Evolutionary conservation across 2,329 filamentous ascomycete genomes (phyloP).

Genomic region (Ustulina deusta): DNA sequence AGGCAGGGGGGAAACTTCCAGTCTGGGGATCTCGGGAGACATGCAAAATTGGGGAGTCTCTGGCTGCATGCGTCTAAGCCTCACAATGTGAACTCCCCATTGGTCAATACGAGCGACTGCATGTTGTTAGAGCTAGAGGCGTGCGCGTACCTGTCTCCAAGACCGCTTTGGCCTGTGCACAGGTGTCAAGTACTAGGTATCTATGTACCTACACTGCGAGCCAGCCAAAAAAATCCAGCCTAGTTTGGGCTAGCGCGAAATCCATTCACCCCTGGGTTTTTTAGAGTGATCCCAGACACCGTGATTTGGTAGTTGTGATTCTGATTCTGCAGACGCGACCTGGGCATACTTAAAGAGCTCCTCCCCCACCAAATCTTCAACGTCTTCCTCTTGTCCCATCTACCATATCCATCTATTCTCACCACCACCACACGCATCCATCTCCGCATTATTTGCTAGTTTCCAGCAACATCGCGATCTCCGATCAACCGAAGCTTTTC

Average conservation of each 20-base stretch:
- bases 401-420: slow-evolving; percentile 52
- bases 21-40: slow-evolving; percentile 30
- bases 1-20: slow-evolving; percentile 7
- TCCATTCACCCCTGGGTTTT: slow-evolving; percentile 39
- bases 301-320: slow-evolving; percentile 43
- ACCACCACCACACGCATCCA: slow-evolving; percentile 46
- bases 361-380: slow-evolving; percentile 51
- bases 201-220: not conserved
- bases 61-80: slow-evolving; percentile 37
- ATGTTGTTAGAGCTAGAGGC: slow-evolving; percentile 17
- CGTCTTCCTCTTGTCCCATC: slow-evolving; percentile 53
- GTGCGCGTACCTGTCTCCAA: slow-evolving; percentile 14
- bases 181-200: not conserved
- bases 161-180: slow-evolving; percentile 27
- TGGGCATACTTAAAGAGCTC: slow-evolving; percentile 51
- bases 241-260: slow-evolving; percentile 45
- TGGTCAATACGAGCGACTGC: slow-evolving; percentile 26
- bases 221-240: slow-evolving; percentile 37
- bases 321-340: slow-evolving; percentile 51
- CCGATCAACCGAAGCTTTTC: slow-evolving; percentile 31
- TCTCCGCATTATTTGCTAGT: slow-evolving; percentile 42
- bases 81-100: slow-evolving; percentile 28
- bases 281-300: slow-evolving; percentile 39
- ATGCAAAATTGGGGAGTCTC: slow-evolving; percentile 23
- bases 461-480: slow-evolving; percentile 42